A percentile compares a stretch with the other conserved stretches of the same genome.
Conservation (phyloP, 2,329 filamentous ascomycete genomes). For the Fusarium brachygibbosum region DNA sequence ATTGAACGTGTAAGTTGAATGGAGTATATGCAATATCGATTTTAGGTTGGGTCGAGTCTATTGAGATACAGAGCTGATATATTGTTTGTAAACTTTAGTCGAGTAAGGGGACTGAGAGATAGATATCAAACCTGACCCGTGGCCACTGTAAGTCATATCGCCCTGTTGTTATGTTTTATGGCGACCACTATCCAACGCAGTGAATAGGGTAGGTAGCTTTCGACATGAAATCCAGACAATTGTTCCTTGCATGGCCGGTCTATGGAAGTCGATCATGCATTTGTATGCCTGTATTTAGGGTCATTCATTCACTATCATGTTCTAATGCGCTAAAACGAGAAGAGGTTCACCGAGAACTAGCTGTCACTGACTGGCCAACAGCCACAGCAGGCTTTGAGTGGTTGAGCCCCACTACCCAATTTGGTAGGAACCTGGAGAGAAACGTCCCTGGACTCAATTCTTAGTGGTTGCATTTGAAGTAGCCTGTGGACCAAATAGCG, state of each 20-base stretch:
- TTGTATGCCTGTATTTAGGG: neutral
- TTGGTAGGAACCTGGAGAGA: constrained; percentile 33
- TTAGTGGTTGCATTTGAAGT: constrained; percentile 41
- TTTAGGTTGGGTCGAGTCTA: neutral
- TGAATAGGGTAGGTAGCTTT: neutral
- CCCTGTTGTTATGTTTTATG: neutral
- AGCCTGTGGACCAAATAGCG: constrained; percentile 36
- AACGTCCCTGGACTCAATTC: constrained; percentile 10
- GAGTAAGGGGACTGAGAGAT: neutral
- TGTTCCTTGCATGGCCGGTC: neutral
- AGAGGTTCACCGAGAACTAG: constrained; percentile 45
- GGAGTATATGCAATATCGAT: neutral
- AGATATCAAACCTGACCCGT: neutral
- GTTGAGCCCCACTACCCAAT: constrained; percentile 43
- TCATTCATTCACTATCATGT: neutral
- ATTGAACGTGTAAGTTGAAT: constrained; percentile 8
- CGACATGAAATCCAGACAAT: neutral
- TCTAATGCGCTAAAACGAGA: constrained; percentile 35
- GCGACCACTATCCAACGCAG: neutral
- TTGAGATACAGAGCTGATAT: neutral
- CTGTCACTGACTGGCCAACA: constrained; percentile 38
- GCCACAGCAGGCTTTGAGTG: constrained; percentile 22
- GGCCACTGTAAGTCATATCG: neutral
- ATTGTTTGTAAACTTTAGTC: neutral
- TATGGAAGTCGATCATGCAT: constrained; percentile 1